Base-by-base conservation (phyloP, 768 basidiomycete genomes). In the Mycena metata region DNA sequence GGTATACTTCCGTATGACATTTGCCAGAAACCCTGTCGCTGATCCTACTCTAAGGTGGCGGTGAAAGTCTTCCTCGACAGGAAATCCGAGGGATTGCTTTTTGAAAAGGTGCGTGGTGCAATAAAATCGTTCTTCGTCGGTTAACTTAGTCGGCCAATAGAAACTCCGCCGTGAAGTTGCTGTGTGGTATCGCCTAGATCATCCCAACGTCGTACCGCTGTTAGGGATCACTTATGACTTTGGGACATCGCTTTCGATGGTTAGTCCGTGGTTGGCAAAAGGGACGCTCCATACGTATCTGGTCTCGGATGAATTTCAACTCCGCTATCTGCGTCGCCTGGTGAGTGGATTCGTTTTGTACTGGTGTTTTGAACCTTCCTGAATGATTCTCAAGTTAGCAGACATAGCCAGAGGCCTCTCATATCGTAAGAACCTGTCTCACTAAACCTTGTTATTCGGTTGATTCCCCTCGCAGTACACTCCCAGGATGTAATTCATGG, bases 31-130 rank as follows among this genome's bases (percentile, higher is more conserved):
- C 26, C 19, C 24, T 4, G 3, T 16, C 6, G 26, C 11, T 63
- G 11, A 63, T 43, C 23, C 19, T n/a, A 10, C 16, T 2, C 11
- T 3, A 8, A 64, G 62, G 62, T 64, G 2, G 62, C 62, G 0
- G 62, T 64, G 7, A 64, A 64, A 43, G 45, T 64, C n/a, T 64
- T 64, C 17, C 23, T 64, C 0, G 62, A 64, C 24, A 15, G 62
- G 6, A 64, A 64, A 13, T 46, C 46, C 2, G 54, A 64, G 45
- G 62, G 62, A 2, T 7, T 24, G 6, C 33, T 15, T 5, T 64
- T 64, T 16, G 54, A 64, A 46, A 56, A 33, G 41, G 61, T 63
- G 30, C 5, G 52, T 56, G 2, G 5, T 5, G 41, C 3, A 35
- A 11, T 0, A 5, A 21, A 4, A 33, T 12, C 13, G 19, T 2